Percentiles rank a stretch among this genome's conserved stretches.
These are phyloP conservation scores for Chamaecrista fasciculata DNA, from an alignment of 306 rosid species.

Conservation along the genomic window DNA sequence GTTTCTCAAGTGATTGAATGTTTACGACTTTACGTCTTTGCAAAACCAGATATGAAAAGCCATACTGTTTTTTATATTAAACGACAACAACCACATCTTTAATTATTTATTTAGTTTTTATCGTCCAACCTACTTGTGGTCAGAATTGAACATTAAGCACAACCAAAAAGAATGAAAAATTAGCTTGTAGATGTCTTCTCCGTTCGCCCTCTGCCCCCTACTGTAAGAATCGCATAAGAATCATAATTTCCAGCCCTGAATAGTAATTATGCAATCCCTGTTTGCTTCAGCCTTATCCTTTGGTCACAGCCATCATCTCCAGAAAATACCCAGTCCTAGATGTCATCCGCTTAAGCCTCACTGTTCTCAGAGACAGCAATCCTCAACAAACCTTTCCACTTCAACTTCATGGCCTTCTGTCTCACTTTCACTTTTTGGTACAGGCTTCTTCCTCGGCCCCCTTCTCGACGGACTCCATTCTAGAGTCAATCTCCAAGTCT, in stretches of 20 bases:
- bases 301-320: constrained; percentile 22
- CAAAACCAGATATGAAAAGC: too few relatives aligned
- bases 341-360: constrained; percentile 26
- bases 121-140: too few relatives aligned
- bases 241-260: too few relatives aligned
- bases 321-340: constrained; percentile 21
- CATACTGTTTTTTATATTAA: too few relatives aligned
- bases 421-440: constrained; percentile 56
- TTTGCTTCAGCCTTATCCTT: constrained; percentile 35
- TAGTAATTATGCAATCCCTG: constrained; percentile 45
- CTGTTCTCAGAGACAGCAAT: constrained; percentile 38
- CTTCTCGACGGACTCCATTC: constrained; percentile 86
- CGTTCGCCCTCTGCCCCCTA: too few relatives aligned
- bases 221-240: not conserved
- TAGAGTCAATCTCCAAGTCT: constrained; percentile 67
- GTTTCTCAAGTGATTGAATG: too few relatives aligned
- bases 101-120: too few relatives aligned
- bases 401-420: constrained; percentile 55
- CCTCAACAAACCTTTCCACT: constrained; percentile 28
- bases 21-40: too few relatives aligned
- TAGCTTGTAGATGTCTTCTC: too few relatives aligned
- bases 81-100: too few relatives aligned
- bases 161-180: too few relatives aligned
- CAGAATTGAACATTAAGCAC: too few relatives aligned
- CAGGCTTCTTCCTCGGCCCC: constrained; percentile 73